Evolutionary conservation across 306 rosid species (phyloP).

Genomic region (Crataegus laevigata): DNA sequence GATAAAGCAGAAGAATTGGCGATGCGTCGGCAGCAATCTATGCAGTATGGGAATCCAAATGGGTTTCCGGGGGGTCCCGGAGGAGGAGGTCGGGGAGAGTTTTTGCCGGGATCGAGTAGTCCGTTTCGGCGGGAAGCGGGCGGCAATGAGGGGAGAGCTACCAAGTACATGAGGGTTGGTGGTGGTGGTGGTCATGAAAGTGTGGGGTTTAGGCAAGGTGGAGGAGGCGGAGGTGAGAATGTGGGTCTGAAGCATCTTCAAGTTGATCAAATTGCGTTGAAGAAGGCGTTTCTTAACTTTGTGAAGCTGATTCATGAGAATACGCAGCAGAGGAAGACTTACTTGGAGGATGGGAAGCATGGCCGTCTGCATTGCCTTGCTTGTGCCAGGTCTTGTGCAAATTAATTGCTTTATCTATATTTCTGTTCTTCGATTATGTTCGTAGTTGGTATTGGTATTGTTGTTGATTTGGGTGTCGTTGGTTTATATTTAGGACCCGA

Average conservation of each 20-base stretch:
- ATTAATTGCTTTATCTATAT: background rate
- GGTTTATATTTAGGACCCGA: background rate
- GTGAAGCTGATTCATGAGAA: slow-evolving; percentile 60
- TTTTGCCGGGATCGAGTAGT: slow-evolving; percentile 42
- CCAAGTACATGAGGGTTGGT: slow-evolving; percentile 49
- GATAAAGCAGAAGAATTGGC: slow-evolving; percentile 41
- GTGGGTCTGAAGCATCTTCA: slow-evolving; percentile 34
- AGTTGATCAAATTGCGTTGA: slow-evolving; percentile 64
- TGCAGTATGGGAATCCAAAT: slow-evolving; percentile 41
- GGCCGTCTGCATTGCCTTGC: slow-evolving; percentile 75
- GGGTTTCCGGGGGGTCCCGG: slow-evolving; percentile 37
- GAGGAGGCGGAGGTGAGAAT: slow-evolving; percentile 7
- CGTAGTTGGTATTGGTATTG: background rate
- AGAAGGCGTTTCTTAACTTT: slow-evolving; percentile 61
- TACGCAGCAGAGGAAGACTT: slow-evolving; percentile 50
- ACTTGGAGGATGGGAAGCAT: slow-evolving; percentile 68
- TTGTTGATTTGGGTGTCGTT: background rate
- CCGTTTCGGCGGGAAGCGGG: slow-evolving; percentile 25
- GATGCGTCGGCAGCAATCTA: slow-evolving; percentile 44
- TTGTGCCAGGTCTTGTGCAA: slow-evolving; percentile 69
- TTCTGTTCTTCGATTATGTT: background rate
- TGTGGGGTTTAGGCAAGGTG: slow-evolving; percentile 26
- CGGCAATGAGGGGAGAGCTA: slow-evolving; percentile 41
- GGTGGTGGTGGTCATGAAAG: slow-evolving; percentile 25
- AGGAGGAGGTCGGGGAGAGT: slow-evolving; percentile 13